Evolutionary conservation across 148 eudicot species (phyloP).

Genomic region (Camellia sinensis): DNA sequence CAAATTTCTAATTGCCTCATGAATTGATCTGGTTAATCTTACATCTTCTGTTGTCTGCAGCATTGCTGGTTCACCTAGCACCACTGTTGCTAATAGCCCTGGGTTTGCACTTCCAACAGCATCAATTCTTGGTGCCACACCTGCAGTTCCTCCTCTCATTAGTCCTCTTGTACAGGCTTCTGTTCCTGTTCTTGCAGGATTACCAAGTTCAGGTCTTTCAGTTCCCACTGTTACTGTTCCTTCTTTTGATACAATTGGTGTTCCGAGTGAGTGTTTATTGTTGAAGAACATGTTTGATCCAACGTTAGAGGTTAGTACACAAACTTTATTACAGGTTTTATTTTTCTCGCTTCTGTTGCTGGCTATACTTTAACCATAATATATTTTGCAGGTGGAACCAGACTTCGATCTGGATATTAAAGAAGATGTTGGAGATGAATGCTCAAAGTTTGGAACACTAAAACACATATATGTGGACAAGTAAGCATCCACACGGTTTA

Average conservation of each 20-base stretch:
- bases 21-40: slow-evolving; percentile 16
- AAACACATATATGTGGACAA: slow-evolving; percentile 78
- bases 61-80: slow-evolving; percentile 41
- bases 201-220: slow-evolving; percentile 39
- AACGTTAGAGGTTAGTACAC: slow-evolving; percentile 53
- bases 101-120: slow-evolving; percentile 36
- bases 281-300: slow-evolving; percentile 96
- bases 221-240: slow-evolving; percentile 49
- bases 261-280: slow-evolving; percentile 78
- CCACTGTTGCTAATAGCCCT: slow-evolving; percentile 28
- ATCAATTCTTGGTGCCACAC: slow-evolving; percentile 34
- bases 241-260: slow-evolving; percentile 55
- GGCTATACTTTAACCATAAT: slow-evolving; percentile 7
- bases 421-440: slow-evolving; percentile 77
- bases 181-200: slow-evolving; percentile 35
- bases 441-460: slow-evolving; percentile 62
- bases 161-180: slow-evolving; percentile 36
- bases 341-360: neutral
- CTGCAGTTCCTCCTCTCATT: slow-evolving; percentile 32
- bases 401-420: slow-evolving; percentile 89
- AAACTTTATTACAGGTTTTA: neutral
- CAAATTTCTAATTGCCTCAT: slow-evolving; percentile 3
- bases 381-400: slow-evolving; percentile 58
- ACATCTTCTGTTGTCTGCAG: slow-evolving; percentile 37
- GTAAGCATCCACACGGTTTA: slow-evolving; percentile 34